Conservation (phyloP, 2,329 filamentous ascomycete species). For the Arthrobotrys sphaeroides region DNA sequence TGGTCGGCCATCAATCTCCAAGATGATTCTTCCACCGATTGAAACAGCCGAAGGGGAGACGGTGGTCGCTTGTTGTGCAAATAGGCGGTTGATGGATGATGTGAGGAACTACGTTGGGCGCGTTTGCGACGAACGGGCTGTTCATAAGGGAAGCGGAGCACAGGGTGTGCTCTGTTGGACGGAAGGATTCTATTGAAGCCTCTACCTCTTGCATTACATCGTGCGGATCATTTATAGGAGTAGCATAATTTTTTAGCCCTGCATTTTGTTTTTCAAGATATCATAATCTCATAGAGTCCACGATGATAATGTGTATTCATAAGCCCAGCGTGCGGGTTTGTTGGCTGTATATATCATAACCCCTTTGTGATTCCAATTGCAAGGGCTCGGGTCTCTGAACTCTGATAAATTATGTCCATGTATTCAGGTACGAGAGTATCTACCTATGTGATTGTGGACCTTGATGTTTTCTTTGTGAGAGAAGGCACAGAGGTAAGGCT, state of each 20-base stretch:
- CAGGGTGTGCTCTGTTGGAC: constrained; percentile 51
- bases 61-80: constrained; percentile 40
- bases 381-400: too few relatives aligned
- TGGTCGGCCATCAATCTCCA: constrained; percentile 25
- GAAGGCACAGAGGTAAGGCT: too few relatives aligned
- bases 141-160: constrained; percentile 48
- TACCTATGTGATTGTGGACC: too few relatives aligned
- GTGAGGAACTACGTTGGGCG: constrained; percentile 41
- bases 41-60: constrained; percentile 39
- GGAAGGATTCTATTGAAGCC: constrained; percentile 41
- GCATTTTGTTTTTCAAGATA: not conserved
- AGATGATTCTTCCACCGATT: constrained; percentile 37
- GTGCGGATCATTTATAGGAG: not conserved
- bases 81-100: constrained; percentile 44
- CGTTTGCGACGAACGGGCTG: constrained; percentile 46
- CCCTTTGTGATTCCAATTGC: not conserved
- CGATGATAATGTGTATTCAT: constrained; percentile 1
- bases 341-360: not conserved
- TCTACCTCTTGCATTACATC: not conserved
- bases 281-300: not conserved
- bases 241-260: too few relatives aligned
- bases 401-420: too few relatives aligned
- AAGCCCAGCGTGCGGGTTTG: not conserved
- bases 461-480: too few relatives aligned
- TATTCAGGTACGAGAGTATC: too few relatives aligned